A percentile compares a stretch with the other conserved stretches of the same genome.
Conservation (phyloP, 2,329 filamentous ascomycete species). For the Aspergillus niger region DNA sequence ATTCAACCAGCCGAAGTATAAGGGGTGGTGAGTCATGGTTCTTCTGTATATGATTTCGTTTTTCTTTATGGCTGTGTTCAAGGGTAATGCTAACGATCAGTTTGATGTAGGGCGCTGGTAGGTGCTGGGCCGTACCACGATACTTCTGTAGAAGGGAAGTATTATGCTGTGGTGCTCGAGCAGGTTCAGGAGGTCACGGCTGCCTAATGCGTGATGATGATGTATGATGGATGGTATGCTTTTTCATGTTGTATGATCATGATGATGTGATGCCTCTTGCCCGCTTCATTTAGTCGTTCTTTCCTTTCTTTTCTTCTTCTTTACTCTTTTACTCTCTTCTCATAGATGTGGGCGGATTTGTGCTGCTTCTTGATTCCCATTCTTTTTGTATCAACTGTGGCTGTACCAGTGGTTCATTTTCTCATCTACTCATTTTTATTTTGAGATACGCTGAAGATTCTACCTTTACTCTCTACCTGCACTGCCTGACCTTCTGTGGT, state of each 20-base stretch:
- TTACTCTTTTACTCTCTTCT: background rate
- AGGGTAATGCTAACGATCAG: background rate
- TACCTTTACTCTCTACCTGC: no score
- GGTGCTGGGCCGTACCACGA: slow-evolving; percentile 40
- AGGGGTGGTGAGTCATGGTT: slow-evolving; percentile 35
- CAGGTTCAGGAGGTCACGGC: slow-evolving; percentile 23
- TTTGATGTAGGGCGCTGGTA: slow-evolving; percentile 34
- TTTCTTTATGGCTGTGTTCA: background rate
- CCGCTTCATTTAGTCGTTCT: background rate
- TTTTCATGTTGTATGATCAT: slow-evolving; percentile 3
- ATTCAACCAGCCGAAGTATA: slow-evolving; percentile 42
- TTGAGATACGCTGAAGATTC: no score
- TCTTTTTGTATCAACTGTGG: no score
- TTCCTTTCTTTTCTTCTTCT: background rate
- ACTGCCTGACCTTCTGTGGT: no score
- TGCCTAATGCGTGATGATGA: background rate
- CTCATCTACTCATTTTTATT: no score
- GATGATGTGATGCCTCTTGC: slow-evolving; percentile 3
- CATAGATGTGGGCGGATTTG: background rate
- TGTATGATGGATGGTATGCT: background rate
- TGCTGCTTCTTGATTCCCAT: background rate
- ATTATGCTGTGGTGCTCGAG: slow-evolving; percentile 41
- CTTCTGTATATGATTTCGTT: slow-evolving; percentile 4
- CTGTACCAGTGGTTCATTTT: no score
- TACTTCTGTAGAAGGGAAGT: slow-evolving; percentile 39